Percentiles rank a stretch among this genome's conserved stretches.
Evolutionary conservation across 768 basidiomycete genomes (phyloP).

Genomic region (Boletales sp.): DNA sequence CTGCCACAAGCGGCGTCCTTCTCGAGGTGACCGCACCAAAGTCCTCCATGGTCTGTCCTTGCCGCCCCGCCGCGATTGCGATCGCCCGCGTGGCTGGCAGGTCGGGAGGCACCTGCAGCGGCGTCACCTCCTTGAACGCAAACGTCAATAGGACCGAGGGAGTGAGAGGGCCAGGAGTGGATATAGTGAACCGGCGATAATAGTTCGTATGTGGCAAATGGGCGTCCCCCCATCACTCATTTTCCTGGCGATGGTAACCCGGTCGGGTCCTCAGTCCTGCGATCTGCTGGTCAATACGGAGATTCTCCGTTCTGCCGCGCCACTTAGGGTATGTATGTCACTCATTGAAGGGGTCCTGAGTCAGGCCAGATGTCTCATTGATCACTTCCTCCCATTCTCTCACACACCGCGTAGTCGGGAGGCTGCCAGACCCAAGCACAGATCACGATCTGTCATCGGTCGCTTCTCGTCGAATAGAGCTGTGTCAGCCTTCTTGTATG

Average conservation of each 20-base stretch:
- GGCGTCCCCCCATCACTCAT: slow-evolving; percentile 8
- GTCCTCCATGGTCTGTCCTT: slow-evolving; percentile 57
- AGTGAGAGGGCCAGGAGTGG: too few relatives aligned
- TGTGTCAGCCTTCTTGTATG: slow-evolving; percentile 12
- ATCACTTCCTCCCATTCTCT: too few relatives aligned
- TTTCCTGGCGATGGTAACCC: not conserved
- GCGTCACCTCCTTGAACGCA: slow-evolving; percentile 45
- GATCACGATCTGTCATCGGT: too few relatives aligned
- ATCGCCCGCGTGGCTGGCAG: slow-evolving; percentile 47
- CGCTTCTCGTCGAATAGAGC: too few relatives aligned
- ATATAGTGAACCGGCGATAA: slow-evolving; percentile 14
- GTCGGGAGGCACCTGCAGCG: slow-evolving; percentile 45
- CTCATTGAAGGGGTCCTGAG: slow-evolving; percentile 19
- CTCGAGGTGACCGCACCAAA: too few relatives aligned
- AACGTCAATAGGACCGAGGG: slow-evolving; percentile 53
- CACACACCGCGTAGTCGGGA: too few relatives aligned
- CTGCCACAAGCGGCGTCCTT: too few relatives aligned
- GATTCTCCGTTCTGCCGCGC: slow-evolving; percentile 13
- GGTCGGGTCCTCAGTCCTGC: slow-evolving; percentile 18
- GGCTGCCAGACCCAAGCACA: too few relatives aligned
- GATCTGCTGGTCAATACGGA: slow-evolving; percentile 20
- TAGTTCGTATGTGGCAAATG: slow-evolving; percentile 16
- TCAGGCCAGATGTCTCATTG: too few relatives aligned
- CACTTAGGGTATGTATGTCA: too few relatives aligned
- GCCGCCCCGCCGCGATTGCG: slow-evolving; percentile 40